phyloP scores from a whole-genome alignment of 2,329 filamentous ascomycete genomes.

The Penicillium sp. region DNA sequence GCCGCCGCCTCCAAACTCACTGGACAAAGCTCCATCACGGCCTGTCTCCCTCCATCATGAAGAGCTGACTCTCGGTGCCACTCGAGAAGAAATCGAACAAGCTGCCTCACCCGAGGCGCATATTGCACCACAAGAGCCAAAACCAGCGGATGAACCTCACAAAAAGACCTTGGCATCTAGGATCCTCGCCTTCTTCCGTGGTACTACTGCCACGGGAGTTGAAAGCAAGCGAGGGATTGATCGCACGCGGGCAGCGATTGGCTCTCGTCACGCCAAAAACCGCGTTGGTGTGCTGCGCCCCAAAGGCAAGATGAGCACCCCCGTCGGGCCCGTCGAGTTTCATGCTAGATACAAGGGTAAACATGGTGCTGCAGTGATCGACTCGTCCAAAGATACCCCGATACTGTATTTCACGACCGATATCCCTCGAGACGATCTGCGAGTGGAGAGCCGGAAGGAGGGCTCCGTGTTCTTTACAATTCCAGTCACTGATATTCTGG shows the following conservation, averaged over 20 bases:
- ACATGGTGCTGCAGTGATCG: slow-evolving; percentile 66
- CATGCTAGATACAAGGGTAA: slow-evolving; percentile 64
- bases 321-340: slow-evolving; percentile 67
- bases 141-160: slow-evolving; percentile 1
- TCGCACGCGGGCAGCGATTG: slow-evolving; percentile 61
- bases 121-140: not conserved
- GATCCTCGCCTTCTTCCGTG: slow-evolving; percentile 62
- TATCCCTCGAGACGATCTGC: slow-evolving; percentile 32
- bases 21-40: slow-evolving; percentile 46
- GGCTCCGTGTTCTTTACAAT: slow-evolving; percentile 62
- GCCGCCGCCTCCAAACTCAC: slow-evolving; percentile 55
- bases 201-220: slow-evolving; percentile 66
- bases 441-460: slow-evolving; percentile 47
- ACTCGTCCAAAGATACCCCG: slow-evolving; percentile 30
- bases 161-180: slow-evolving; percentile 44
- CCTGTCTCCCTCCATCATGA: slow-evolving; percentile 52
- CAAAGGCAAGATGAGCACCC: slow-evolving; percentile 37
- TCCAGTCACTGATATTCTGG: slow-evolving; percentile 63
- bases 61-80: slow-evolving; percentile 57
- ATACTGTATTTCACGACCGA: slow-evolving; percentile 59
- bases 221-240: slow-evolving; percentile 68
- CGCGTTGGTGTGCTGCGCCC: slow-evolving; percentile 64
- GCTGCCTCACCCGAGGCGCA: slow-evolving; percentile 54
- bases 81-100: slow-evolving; percentile 60
- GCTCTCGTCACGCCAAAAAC: slow-evolving; percentile 60